Conservation (phyloP, 2,329 filamentous ascomycete genomes). For the Exserohilum rostratum region DNA sequence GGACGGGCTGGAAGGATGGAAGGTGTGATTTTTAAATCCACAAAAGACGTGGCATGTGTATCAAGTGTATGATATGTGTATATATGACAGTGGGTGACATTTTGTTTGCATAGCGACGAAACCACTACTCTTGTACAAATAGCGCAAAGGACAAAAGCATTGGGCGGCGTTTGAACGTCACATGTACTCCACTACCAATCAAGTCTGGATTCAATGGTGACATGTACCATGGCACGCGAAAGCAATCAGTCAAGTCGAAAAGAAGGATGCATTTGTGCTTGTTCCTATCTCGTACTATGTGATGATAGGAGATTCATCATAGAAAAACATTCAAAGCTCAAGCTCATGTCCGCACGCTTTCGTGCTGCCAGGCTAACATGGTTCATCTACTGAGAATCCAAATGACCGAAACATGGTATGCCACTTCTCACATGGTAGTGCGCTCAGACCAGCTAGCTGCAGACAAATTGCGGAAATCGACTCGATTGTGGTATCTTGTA, state of each 20-base stretch:
- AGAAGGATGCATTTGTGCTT: constrained; percentile 21
- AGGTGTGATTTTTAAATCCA: constrained; percentile 61
- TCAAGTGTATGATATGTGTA: constrained; percentile 14
- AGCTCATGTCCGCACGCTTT: constrained; percentile 3
- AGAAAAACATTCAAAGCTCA: constrained; percentile 6
- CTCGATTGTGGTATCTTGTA: constrained; percentile 30
- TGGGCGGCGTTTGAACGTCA: constrained; percentile 13
- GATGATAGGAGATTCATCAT: constrained; percentile 14
- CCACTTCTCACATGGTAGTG: constrained; percentile 18
- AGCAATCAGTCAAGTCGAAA: not conserved
- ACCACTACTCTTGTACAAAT: constrained; percentile 10
- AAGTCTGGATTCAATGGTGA: not conserved
- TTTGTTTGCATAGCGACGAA: constrained; percentile 10
- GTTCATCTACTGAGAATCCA: constrained; percentile 17
- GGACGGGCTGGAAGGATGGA: constrained; percentile 81
- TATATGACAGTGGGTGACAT: not conserved
- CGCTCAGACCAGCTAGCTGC: constrained; percentile 37
- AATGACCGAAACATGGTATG: constrained; percentile 20
- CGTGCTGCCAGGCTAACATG: constrained; percentile 9
- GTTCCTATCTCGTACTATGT: constrained; percentile 15
- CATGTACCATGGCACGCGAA: not conserved
- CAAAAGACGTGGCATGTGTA: not conserved
- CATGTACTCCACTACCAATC: not conserved
- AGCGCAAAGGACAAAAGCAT: constrained; percentile 14
- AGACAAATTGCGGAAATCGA: constrained; percentile 23